These are phyloP conservation scores for Yamadazyma taylorii DNA, from an alignment of 1,139 yeast species.

Conservation along the genomic window DNA sequence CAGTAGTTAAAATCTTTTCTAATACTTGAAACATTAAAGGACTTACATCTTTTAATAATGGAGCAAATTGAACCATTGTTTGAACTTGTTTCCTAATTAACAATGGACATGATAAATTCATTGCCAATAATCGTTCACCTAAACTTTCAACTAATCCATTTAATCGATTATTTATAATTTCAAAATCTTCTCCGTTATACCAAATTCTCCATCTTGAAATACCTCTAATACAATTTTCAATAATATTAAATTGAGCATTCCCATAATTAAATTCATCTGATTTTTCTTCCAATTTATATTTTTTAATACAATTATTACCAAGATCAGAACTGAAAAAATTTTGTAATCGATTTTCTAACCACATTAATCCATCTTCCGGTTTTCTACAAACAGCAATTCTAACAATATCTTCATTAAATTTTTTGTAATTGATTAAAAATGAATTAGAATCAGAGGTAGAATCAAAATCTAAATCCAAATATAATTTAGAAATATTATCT, in stretches of 20 bases:
- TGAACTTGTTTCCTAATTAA: conserved; percentile 84
- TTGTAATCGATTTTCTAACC: conserved; percentile 78
- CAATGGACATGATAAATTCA: conserved; percentile 78
- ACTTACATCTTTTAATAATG: conserved; percentile 74
- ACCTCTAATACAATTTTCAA: conserved; percentile 89
- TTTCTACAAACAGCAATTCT: conserved; percentile 83
- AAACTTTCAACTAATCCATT: conserved; percentile 68
- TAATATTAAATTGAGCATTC: conserved; percentile 78
- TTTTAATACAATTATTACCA: conserved; percentile 64
- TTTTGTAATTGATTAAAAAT: conserved; percentile 77
- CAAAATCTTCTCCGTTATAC: conserved; percentile 70
- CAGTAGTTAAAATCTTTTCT: conserved; percentile 84
- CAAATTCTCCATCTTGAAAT: conserved; percentile 96
- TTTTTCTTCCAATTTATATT: conserved; percentile 56
- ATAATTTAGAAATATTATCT: conserved; percentile 62
- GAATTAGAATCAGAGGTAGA: conserved; percentile 77
- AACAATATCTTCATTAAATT: conserved; percentile 86
- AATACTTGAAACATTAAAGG: conserved; percentile 76
- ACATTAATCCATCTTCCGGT: conserved; percentile 76
- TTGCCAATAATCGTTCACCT: conserved; percentile 73
- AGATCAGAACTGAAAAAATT: conserved; percentile 70
- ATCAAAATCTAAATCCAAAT: conserved; percentile 82
- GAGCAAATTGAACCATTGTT: conserved; percentile 96
- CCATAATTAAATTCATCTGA: conserved; percentile 76
- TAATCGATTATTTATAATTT: conserved; percentile 54